Evolutionary conservation across 2,329 filamentous ascomycete genomes (phyloP), one percentile per base, ranked within the genome.

Genomic region (Aschersonia sp.): DNA sequence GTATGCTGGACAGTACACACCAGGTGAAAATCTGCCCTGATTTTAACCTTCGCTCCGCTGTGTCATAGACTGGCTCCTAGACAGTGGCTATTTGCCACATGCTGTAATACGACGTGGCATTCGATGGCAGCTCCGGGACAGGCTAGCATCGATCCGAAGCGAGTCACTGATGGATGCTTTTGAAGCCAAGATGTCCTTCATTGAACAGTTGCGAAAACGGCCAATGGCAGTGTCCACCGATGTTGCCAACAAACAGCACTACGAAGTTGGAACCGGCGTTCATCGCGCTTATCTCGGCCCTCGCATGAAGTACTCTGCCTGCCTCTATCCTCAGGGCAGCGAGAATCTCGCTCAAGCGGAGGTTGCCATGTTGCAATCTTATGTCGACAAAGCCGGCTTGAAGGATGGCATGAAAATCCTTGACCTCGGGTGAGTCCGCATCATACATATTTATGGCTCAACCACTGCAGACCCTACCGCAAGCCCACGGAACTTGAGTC

Each of bases 301-400:
- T 4, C 67, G 80, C 48, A 85, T 85, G 80, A 85, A 85, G 70
- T 86, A 85, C 60, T 80, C 75, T n/a, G 73, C 69, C 53, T 82
- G 77, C 59, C 65, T 83, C 56, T 85, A 85, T 60, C 74, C 75
- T 4, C 75, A 73, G 51, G 79, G 78, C 12, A 65, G 66, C 51
- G 76, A 81, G 65, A 81, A 73, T n/a, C 62, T 85, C 47, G 80
- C 68, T 2, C 69, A 84, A 60, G 81, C 80, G 2, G 82, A 85
- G 63, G 70, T 77, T 44, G 75, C 72, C 3, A 85, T 85, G 82
- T 61, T 85, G 58, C 68, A 70, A 55, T 64, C 66, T 30, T 85
- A 85, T 61, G 68, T 83, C 1, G 68, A 77, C 54, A 76, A 76
- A 56, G 80, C 78, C 0, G 71, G 71, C 47, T 53, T 84, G 51